Conservation (phyloP, 306 rosid species). For the Rosa rugosa region DNA sequence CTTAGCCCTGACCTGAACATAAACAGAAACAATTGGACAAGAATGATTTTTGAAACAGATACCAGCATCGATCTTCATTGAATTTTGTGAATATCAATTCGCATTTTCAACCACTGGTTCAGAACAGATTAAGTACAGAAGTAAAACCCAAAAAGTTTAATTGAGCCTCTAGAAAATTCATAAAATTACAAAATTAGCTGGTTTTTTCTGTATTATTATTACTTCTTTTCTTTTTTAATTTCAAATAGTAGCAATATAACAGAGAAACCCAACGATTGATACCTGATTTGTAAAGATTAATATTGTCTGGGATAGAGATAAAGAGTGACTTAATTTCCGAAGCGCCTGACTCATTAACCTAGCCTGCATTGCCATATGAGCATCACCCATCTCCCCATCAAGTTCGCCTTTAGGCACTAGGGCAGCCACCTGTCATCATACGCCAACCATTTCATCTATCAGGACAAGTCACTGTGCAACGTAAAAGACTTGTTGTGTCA, state of each 20-base stretch:
- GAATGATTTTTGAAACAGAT: not conserved
- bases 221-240: not conserved
- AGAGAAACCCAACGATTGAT: slow-evolving; percentile 18
- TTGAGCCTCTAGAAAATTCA: not conserved
- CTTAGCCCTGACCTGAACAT: slow-evolving; percentile 75
- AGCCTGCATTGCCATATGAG: slow-evolving; percentile 97
- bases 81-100: not conserved
- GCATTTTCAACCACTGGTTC: not conserved
- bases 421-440: slow-evolving; percentile 72
- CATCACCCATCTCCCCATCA: slow-evolving; percentile 95
- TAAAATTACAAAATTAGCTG: not conserved
- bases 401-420: slow-evolving; percentile 95
- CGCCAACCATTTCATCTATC: slow-evolving; percentile 17
- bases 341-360: slow-evolving; percentile 97
- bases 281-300: slow-evolving; percentile 93
- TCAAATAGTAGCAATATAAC: not conserved
- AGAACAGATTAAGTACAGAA: not conserved
- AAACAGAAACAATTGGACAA: slow-evolving; percentile 6
- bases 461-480: slow-evolving; percentile 3
- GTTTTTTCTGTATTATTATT: not conserved
- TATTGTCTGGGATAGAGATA: slow-evolving; percentile 70
- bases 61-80: not conserved
- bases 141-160: not conserved
- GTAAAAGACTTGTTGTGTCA: not conserved
- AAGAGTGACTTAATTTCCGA: slow-evolving; percentile 84